Evolutionary conservation across 441 rosid genomes (phyloP).

Genomic region (Corymbia citriodora): DNA sequence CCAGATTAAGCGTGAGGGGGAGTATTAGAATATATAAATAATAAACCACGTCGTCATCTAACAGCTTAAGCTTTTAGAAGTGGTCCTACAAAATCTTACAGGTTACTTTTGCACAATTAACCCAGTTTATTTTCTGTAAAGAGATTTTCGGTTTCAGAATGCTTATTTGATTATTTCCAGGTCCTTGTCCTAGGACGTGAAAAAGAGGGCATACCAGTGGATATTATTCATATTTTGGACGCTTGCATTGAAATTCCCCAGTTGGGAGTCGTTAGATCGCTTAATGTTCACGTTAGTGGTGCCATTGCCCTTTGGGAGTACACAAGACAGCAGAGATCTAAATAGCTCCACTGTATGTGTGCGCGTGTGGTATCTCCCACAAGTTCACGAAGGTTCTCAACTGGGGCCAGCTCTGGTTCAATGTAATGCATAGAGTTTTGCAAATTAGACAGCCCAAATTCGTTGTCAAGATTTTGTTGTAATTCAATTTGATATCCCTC

Average conservation of each 20-base stretch:
- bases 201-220: slow-evolving; percentile 95
- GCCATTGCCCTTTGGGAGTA: slow-evolving; percentile 99
- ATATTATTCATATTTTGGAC: slow-evolving; percentile 79
- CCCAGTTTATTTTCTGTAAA: background rate
- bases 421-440: background rate
- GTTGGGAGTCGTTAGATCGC: slow-evolving; percentile 92
- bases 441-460: background rate
- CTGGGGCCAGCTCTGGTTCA: background rate
- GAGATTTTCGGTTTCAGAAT: background rate
- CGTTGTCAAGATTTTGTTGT: background rate
- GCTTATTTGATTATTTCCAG: slow-evolving; percentile 19
- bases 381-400: background rate
- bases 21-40: no score
- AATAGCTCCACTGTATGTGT: slow-evolving; percentile 11
- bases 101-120: background rate
- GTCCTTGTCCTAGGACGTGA: slow-evolving; percentile 95
- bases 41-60: no score
- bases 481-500: background rate
- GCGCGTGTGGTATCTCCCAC: background rate
- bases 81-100: no score
- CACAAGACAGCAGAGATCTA: slow-evolving; percentile 81
- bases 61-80: no score
- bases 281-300: slow-evolving; percentile 94
- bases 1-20: no score
- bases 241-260: slow-evolving; percentile 97